These are phyloP conservation scores for Penicillium sp. DNA, from an alignment of 2,329 filamentous ascomycete genomes.

Conservation along the genomic window DNA sequence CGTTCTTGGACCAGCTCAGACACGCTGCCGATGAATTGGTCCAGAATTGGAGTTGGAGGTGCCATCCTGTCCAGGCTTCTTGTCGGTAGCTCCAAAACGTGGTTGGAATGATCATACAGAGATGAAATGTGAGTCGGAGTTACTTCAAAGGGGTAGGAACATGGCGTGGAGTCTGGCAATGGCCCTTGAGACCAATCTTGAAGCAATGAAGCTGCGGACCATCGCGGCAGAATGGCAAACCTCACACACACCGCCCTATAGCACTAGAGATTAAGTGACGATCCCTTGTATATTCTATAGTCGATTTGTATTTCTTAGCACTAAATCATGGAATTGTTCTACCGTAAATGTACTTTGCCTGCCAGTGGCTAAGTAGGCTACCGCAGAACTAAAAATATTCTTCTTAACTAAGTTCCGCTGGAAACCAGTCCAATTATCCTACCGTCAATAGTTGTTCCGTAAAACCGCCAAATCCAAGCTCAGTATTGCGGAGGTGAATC, in stretches of 20 bases:
- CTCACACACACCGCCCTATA: too few relatives aligned
- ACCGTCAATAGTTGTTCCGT: slow-evolving; percentile 39
- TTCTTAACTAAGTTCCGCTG: too few relatives aligned
- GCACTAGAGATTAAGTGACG: too few relatives aligned
- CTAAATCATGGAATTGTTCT: too few relatives aligned
- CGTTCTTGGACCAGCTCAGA: slow-evolving; percentile 61
- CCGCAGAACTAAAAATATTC: too few relatives aligned
- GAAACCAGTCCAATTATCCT: background rate
- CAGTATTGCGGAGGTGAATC: slow-evolving; percentile 48
- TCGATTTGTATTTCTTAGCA: too few relatives aligned
- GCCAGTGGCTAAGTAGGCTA: too few relatives aligned
- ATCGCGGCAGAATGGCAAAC: background rate
- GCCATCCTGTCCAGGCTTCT: slow-evolving; percentile 16
- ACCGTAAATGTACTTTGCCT: too few relatives aligned
- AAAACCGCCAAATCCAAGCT: slow-evolving; percentile 44
- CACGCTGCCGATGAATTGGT: slow-evolving; percentile 68
- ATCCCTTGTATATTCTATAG: too few relatives aligned
- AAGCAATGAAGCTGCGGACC: background rate
- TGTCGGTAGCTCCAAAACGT: background rate
- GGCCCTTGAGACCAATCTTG: background rate
- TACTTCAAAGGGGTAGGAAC: background rate
- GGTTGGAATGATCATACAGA: background rate
- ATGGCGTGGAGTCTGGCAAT: background rate
- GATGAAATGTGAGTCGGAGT: background rate
- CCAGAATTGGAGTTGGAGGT: slow-evolving; percentile 59